Conservation (phyloP, 441 rosid genomes). For the Gossypium davidsonii region DNA sequence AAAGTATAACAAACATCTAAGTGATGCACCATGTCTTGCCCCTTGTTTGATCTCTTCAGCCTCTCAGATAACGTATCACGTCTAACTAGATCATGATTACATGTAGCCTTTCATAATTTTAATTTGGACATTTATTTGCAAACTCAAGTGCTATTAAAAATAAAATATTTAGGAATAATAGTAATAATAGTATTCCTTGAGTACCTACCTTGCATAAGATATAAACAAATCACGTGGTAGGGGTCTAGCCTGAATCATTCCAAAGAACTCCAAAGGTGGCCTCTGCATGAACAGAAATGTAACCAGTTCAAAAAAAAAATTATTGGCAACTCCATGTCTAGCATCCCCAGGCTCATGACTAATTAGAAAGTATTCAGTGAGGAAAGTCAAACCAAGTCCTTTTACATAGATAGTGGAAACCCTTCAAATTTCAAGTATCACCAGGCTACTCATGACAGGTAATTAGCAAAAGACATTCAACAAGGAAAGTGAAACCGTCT, state of each 20-base stretch:
- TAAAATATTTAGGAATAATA: not conserved
- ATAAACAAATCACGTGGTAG: constrained; percentile 81
- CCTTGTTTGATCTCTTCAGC: not conserved
- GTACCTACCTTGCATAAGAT: constrained; percentile 63
- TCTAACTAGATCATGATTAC: not conserved
- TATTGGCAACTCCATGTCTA: not conserved
- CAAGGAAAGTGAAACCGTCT: not conserved
- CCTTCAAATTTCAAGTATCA: too few species aligned
- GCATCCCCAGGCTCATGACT: not conserved
- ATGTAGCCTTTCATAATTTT: not conserved
- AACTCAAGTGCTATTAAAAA: not conserved
- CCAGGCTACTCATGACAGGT: too few species aligned
- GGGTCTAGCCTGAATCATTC: constrained; percentile 80
- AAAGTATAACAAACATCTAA: not conserved
- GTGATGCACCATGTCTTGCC: not conserved
- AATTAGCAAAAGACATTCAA: not conserved
- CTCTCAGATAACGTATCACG: not conserved
- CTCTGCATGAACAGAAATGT: constrained; percentile 47
- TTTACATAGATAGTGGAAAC: not conserved
- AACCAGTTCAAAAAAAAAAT: not conserved
- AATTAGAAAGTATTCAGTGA: not conserved
- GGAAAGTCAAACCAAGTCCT: not conserved
- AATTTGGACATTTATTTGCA: not conserved
- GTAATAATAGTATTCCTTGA: not conserved
- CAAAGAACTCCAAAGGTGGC: constrained; percentile 75